phyloP scores from a whole-genome alignment of 2,329 filamentous ascomycete genomes.

The Thyridium curvatum region DNA sequence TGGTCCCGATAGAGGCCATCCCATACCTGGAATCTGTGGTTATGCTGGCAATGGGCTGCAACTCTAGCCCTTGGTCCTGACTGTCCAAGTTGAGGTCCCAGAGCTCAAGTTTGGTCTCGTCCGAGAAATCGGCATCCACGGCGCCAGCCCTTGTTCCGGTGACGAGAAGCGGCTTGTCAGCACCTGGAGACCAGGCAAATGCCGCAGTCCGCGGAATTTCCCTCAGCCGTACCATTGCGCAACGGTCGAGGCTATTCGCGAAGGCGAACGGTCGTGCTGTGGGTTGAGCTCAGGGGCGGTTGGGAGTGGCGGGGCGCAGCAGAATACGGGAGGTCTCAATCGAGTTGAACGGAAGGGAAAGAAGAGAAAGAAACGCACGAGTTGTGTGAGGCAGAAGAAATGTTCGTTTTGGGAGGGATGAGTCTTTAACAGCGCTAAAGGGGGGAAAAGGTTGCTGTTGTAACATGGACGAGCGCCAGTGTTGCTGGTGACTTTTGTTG shows the following conservation, averaged over 20 bases:
- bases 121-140: conserved; percentile 95
- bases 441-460: too few relatives aligned
- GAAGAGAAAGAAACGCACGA: too few relatives aligned
- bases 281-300: conserved; percentile 1
- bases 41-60: conserved; percentile 79
- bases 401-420: too few relatives aligned
- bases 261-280: too few relatives aligned
- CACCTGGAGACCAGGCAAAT: conserved; percentile 90
- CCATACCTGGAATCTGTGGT: conserved; percentile 80
- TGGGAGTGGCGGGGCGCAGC: too few relatives aligned
- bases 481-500: too few relatives aligned
- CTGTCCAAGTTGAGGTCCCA: conserved; percentile 89
- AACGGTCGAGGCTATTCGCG: neutral
- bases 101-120: conserved; percentile 91
- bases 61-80: conserved; percentile 68
- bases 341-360: too few relatives aligned
- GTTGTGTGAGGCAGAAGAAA: too few relatives aligned
- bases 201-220: conserved; percentile 95
- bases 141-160: conserved; percentile 94
- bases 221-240: conserved; percentile 84
- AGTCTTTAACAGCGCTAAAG: too few relatives aligned
- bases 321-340: too few relatives aligned
- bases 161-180: conserved; percentile 73
- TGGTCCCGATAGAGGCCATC: neutral
- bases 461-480: too few relatives aligned